Base-by-base conservation (phyloP, 108 stramenopile species). In the Fragilaria crotonensis region DNA sequence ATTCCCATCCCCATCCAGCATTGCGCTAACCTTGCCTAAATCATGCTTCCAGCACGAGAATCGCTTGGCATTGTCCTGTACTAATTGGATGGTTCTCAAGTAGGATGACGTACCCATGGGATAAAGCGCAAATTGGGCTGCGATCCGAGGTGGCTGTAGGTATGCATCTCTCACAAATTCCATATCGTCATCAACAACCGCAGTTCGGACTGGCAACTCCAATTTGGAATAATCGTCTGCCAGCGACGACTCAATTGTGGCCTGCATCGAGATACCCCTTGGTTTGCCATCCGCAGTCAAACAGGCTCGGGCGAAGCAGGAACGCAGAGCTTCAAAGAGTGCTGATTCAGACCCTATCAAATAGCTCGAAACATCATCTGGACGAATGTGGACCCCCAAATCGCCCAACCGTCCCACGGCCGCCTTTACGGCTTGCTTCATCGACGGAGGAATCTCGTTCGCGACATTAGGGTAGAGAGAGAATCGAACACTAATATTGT, bases 1-100 rank as follows among this genome's bases (percentile, higher is more conserved):
- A 46, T 49, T 49, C 18, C 58, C 58, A 45, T 59, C 18, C 4
- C 58, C 58, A 49, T 59, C 58, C 5, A 59, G 41, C 58, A 59
- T 59, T 33, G 41, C 19, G n/a, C 41, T 29, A 41, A 45, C 19
- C 14, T 59, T 33, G 5, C 29, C 29, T 4, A 45, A 4, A 4
- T 5, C 33, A 4, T 17, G 7, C 25, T 48, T 49, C 47, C 45
- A 59, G n/a, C 22, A 23, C 7, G 58, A 5, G 23, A 14, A 48
- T 22, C 33, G 25, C 26, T 59, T 59, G 21, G 58, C 58, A 46
- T 25, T 18, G 18, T 36, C 41, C 18, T 29, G 23, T 5, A 59
- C 58, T 5, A 29, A 4, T 17, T 49, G 18, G 25, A 59, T 45
- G 4, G 26, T 18, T 23, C 18, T n/a, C 58, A 59, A 45, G 58